phyloP scores from a whole-genome alignment of 306 rosid species.

The Malus asiatica region DNA sequence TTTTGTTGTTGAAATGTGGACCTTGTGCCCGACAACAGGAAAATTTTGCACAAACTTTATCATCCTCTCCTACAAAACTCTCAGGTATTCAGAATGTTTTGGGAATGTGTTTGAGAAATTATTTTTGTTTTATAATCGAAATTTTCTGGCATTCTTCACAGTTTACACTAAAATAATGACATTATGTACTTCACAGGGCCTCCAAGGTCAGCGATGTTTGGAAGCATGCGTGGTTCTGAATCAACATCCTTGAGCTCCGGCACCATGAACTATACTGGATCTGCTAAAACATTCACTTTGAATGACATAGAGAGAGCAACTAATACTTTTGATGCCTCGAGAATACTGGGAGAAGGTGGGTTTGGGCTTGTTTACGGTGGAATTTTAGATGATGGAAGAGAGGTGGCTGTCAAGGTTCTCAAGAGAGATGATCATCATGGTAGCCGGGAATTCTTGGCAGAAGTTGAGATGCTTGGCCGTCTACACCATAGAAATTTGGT shows the following conservation, averaged over 20 bases:
- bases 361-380: conserved; percentile 88
- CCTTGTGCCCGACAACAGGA: conserved; percentile 18
- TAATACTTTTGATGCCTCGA: conserved; percentile 61
- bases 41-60: conserved; percentile 35
- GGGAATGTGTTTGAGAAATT: neutral
- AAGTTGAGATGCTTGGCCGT: conserved; percentile 97
- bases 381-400: conserved; percentile 70
- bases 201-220: conserved; percentile 23
- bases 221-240: conserved; percentile 40
- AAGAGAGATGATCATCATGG: conserved; percentile 84
- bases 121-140: neutral
- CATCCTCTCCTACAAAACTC: conserved; percentile 42
- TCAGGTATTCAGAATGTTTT: conserved; percentile 39
- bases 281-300: conserved; percentile 68
- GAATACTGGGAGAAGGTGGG: conserved; percentile 98
- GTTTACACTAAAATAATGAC: neutral
- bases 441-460: conserved; percentile 90
- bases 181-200: conserved; percentile 27
- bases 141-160: neutral
- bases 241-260: conserved; percentile 45
- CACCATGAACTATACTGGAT: conserved; percentile 54
- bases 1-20: conserved; percentile 46
- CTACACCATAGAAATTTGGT: conserved; percentile 93
- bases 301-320: conserved; percentile 76
- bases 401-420: conserved; percentile 88